Evolutionary conservation across 1,284 basidiomycete genomes (phyloP), one percentile per base, ranked within the genome.

Genomic region (Trichosporon asahii): DNA sequence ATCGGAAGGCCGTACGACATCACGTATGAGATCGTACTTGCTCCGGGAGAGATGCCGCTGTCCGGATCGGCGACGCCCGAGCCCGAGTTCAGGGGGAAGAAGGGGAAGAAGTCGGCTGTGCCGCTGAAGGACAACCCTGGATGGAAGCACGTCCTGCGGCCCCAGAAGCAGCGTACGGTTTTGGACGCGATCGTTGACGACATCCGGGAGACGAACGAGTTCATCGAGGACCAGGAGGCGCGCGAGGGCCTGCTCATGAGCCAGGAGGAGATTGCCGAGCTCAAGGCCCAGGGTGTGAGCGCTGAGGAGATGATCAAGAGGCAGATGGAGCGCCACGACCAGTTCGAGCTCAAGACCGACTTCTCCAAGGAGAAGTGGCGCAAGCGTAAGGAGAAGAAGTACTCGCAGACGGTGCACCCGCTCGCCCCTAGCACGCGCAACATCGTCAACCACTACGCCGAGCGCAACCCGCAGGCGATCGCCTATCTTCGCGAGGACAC

Each of bases 281-380:
- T 97, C 72, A 70, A 77, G 64, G 77, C 77, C 0, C 77, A 83
- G 67, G 83, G 82, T 3, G 70, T 80, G 0, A 78, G 79, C 6
- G 81, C 79, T 0, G 84, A 96, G 90, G 94, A 96, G 80, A 97
- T 98, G 72, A 95, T 98, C 77, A 89, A 91, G 77, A 89, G 87
- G 80, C 95, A 98, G 83, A 95, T 97, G 69, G 93, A 93, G 75
- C 88, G 90, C 76, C 95, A 98, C 78, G 90, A 91, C 37, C 91
- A 92, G 77, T 98, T 92, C 82, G 89, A 89, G 8, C 85, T 96
- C 67, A 98, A 98, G 85, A 97, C 94, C 1, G 95, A 95, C 82
- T 97, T 94, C 80, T 94, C 92, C 82, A 97, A 98, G 83, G 95
- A 97, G 78, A 98, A 98, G 81, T 98, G 97, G 84, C 91, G 89